Conservation (phyloP, 2,329 filamentous ascomycete genomes). For the Xylaria sp. region DNA sequence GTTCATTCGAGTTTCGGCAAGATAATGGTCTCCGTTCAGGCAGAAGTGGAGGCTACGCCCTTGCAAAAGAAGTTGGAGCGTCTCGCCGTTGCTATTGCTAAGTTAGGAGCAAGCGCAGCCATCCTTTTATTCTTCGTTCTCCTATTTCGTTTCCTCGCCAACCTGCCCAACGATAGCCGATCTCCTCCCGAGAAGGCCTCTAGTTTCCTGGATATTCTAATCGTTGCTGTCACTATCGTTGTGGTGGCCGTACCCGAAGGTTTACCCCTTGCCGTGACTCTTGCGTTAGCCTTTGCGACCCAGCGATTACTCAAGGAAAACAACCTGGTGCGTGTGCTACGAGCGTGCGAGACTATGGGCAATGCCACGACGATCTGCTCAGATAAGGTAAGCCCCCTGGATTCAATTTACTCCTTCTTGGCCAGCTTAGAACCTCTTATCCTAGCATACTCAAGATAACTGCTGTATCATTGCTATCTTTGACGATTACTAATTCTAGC, state of each 20-base stretch:
- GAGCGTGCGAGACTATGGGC: constrained; percentile 74
- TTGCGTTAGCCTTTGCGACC: constrained; percentile 71
- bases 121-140: constrained; percentile 78
- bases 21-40: constrained; percentile 61
- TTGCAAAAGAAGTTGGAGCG: constrained; percentile 59
- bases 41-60: constrained; percentile 58
- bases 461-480: no score
- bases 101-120: constrained; percentile 68
- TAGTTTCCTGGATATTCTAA: constrained; percentile 66
- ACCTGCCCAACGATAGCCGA: constrained; percentile 56
- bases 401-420: no score
- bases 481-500: no score
- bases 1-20: constrained; percentile 61
- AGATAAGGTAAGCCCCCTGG: constrained; percentile 56
- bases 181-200: constrained; percentile 64
- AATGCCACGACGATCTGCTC: constrained; percentile 79
- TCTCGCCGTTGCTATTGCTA: constrained; percentile 57
- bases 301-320: constrained; percentile 72
- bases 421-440: no score
- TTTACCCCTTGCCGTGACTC: constrained; percentile 69
- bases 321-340: constrained; percentile 70
- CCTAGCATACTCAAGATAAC: no score
- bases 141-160: constrained; percentile 76
- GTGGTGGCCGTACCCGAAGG: constrained; percentile 74
- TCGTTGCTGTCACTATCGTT: constrained; percentile 69